Percentiles rank a stretch among this genome's conserved stretches.
These are phyloP conservation scores for Kurtzmaniella fragi DNA, from an alignment of 805 yeast species.

Conservation along the genomic window DNA sequence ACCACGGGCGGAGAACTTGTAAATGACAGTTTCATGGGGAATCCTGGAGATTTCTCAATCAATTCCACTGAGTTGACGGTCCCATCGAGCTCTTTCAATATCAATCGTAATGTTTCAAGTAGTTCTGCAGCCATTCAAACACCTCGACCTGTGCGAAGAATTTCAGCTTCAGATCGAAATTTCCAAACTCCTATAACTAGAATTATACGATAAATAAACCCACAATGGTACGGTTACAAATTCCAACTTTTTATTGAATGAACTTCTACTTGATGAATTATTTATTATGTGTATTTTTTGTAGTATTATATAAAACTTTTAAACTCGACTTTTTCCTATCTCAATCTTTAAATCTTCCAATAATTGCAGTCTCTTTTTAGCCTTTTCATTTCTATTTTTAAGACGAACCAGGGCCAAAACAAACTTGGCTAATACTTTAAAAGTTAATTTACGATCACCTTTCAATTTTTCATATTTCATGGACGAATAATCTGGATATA, in stretches of 20 bases:
- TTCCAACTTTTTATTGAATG: too few species aligned
- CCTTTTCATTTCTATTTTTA: slow-evolving; percentile 22
- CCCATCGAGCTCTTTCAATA: slow-evolving; percentile 16
- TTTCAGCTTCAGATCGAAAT: slow-evolving; percentile 31
- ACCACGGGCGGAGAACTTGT: slow-evolving; percentile 4
- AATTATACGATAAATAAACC: slow-evolving; percentile 23
- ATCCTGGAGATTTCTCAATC: slow-evolving; percentile 28
- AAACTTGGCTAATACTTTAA: slow-evolving; percentile 30
- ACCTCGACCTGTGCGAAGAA: slow-evolving; percentile 35
- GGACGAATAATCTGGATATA: slow-evolving; percentile 26
- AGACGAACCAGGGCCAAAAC: slow-evolving; percentile 34
- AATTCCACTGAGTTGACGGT: slow-evolving; percentile 23
- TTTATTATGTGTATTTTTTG: background rate
- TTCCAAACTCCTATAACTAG: slow-evolving; percentile 40
- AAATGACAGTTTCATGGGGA: slow-evolving; percentile 19
- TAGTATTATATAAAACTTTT: slow-evolving; percentile 3
- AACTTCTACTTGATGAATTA: too few species aligned
- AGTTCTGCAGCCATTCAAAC: slow-evolving; percentile 25
- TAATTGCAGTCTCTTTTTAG: slow-evolving; percentile 19
- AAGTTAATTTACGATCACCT: slow-evolving; percentile 17
- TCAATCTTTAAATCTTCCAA: slow-evolving; percentile 24
- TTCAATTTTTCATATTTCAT: slow-evolving; percentile 9
- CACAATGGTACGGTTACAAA: too few species aligned
- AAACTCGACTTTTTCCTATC: slow-evolving; percentile 23
- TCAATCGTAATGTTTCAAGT: slow-evolving; percentile 10